Base-by-base conservation (phyloP, 352 stramenopile genomes). In the Elongisporangium prolatum region DNA sequence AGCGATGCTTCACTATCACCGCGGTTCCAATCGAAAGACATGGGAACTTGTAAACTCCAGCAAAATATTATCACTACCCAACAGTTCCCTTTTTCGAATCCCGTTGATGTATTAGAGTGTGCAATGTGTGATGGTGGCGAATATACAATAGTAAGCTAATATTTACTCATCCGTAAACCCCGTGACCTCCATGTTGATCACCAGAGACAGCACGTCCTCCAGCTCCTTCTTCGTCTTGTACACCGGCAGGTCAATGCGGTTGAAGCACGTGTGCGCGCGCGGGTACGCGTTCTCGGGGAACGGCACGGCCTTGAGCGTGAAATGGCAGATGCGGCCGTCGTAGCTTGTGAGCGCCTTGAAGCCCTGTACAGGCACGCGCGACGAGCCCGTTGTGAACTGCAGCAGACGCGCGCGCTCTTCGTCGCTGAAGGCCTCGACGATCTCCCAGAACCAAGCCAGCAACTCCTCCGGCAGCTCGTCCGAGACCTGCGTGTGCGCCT, bases 211-310 rank as follows among this genome's bases (percentile, higher is more conserved):
- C 59, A 97, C 95, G 61, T 98, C 85, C 56, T 97, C 77, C 11
- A 98, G 67, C 57, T 98, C 88, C 57, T 90, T 83, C 74, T 95
- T 97, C 18, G 66, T 80, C 50, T 96, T 92, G 72, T 98, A 99
- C 48, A 98, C 60, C 20, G 97, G 96, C 50, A 99, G 69, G 71
- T 99, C 97, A 65, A 99, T 98, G 59, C 96, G 91, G 76, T 99
- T 99, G 71, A 99, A 98, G 71, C 96, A 98, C 22, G 95, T 99
- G 69, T 97, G 91, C 6, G 72, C 72, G 38, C 75, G 64, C 9
- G 77, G 77, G 60, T 75, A 87, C 5, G 70, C 65, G 55, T 86
- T 79, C 54, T 84, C 73, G 7, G 75, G 73, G 63, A 73, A 79
- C 56, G 75, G 65, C 55, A 87, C 71, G 38, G 75, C 72, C 57